Percentiles rank a stretch among this genome's conserved stretches.
phyloP scores from a whole-genome alignment of 2,329 filamentous ascomycete genomes.

The Aureobasidium leucospermi region DNA sequence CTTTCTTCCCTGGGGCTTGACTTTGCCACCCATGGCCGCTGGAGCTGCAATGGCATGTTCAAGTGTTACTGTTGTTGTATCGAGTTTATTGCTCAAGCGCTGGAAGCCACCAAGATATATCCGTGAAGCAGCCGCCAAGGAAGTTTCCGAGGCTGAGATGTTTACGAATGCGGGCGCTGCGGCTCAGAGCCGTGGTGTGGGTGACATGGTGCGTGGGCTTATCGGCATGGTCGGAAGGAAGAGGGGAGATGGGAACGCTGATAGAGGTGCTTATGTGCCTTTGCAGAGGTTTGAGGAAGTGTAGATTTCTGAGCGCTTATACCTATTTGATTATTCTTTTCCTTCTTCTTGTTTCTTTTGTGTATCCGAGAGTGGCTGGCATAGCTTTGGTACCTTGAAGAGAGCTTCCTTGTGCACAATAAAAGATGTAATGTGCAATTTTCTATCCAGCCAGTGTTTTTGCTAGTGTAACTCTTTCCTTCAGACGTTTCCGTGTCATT shows the following conservation, averaged over 20 bases:
- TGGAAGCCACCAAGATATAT: conserved; percentile 86
- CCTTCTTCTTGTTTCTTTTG: too few species aligned
- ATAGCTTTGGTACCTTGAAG: too few species aligned
- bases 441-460: too few species aligned
- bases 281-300: conserved; percentile 33
- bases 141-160: conserved; percentile 30
- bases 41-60: conserved; percentile 89
- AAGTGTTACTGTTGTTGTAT: conserved; percentile 82
- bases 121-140: conserved; percentile 51
- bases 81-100: conserved; percentile 74
- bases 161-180: conserved; percentile 9
- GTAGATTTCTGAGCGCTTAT: conserved; percentile 12
- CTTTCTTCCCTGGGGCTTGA: conserved; percentile 80
- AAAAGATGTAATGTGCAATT: too few species aligned
- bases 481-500: too few species aligned
- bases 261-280: conserved; percentile 38
- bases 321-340: neutral
- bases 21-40: conserved; percentile 88
- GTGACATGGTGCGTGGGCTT: neutral
- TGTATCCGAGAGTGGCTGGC: too few species aligned
- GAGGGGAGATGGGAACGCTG: conserved; percentile 30
- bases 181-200: conserved; percentile 8
- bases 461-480: too few species aligned
- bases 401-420: too few species aligned
- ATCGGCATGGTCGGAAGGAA: conserved; percentile 21